Percentiles rank a stretch among this genome's conserved stretches.
Evolutionary conservation across 2,329 filamentous ascomycete species (phyloP).

Genomic region (Colletotrichum brevisporum): DNA sequence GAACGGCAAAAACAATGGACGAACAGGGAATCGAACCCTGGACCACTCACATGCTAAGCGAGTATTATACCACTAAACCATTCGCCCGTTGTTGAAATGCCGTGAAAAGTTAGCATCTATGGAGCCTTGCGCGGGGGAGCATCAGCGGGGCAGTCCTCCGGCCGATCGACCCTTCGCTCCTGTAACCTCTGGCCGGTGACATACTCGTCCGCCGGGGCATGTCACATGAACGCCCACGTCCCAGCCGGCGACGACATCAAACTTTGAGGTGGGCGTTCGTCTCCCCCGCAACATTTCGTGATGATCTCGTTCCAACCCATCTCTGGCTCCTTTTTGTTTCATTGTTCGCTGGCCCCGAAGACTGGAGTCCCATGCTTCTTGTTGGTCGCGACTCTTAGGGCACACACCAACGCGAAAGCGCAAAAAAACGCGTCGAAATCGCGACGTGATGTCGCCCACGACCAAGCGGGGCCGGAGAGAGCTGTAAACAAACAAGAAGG

Average conservation of each 20-base stretch:
- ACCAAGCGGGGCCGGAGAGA: fast-evolving
- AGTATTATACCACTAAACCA: constrained; percentile 41
- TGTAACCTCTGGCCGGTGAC: neutral
- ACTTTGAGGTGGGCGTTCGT: neutral
- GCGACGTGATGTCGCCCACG: constrained; percentile 2
- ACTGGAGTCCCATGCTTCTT: too few species aligned
- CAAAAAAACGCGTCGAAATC: constrained; percentile 15
- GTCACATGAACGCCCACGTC: constrained; percentile 7
- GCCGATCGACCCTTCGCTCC: neutral
- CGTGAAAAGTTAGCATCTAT: neutral
- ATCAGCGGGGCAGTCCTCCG: neutral
- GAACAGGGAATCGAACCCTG: constrained; percentile 40
- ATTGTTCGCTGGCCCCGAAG: too few species aligned
- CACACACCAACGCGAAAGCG: constrained; percentile 15
- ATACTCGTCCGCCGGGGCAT: neutral
- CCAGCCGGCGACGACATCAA: neutral
- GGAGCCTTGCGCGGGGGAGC: fast-evolving
- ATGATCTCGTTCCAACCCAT: neutral
- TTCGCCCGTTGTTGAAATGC: constrained; percentile 15
- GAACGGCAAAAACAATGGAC: constrained; percentile 7
- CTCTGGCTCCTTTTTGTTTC: too few species aligned
- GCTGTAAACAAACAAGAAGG: neutral
- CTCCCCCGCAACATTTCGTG: neutral
- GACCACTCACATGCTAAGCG: constrained; percentile 41
- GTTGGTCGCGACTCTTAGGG: neutral